Base-by-base conservation (phyloP, 805 yeast species). In the Nakazawaea populi region DNA sequence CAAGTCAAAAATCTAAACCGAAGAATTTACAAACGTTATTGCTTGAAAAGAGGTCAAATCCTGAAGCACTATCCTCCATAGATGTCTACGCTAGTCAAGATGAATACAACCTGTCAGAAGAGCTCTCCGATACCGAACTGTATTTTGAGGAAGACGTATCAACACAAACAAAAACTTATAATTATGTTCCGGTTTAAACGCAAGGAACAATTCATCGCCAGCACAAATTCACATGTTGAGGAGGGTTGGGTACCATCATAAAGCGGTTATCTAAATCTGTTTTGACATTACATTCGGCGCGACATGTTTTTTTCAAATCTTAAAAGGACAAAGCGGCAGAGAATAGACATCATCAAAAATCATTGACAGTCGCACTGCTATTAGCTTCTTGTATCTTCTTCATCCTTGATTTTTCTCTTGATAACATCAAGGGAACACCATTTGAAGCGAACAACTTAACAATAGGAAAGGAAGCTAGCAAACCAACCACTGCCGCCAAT, bases 401-500 rank as follows among this genome's bases (percentile, higher is more conserved):
- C 18, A 56, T 51, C 52, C 61, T 58, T 30, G 52, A 56, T 36
- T 67, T 63, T 47, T 71, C 72, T 53, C 76, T 68, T 63, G 72
- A 74, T 63, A 78, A 76, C 58, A 81, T 58, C 44, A 82, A 63
- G 9, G 87, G 87, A 41, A 82, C 75, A 34, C 82, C 82, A 63
- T 81, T 81, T 10, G 85, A 78, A 4, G 80, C 75, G 62, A 82
- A 79, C 44, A 80, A 68, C 61, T 80, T 79, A 51, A 74, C 73
- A 32, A 77, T 73, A 18, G 86, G 85, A 59, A 78, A 76, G 11
- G 85, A 79, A 12, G 83, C 80, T 42, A 78, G 60, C 55, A 81
- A 65, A 3, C 85, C 85, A 48, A 79, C 78, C 46, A 80, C 55
- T 6, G 85, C 84, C 11, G 83, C 78, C 46, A 81, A 62, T 3